Percentiles rank a stretch among this genome's conserved stretches.
Conservation (phyloP, 2,329 filamentous ascomycete species). For the Botryotinia calthae region DNA sequence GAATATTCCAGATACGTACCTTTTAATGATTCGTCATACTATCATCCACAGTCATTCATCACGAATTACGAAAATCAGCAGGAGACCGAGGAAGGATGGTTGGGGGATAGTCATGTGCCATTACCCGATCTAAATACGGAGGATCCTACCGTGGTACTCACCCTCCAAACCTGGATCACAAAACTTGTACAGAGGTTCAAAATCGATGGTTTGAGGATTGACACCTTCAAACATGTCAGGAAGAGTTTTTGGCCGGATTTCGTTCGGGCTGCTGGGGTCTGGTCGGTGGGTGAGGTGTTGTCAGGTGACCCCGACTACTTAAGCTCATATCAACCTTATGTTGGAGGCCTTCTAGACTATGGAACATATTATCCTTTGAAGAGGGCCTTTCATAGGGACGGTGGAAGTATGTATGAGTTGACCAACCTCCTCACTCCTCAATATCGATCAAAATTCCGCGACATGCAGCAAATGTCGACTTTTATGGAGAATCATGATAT, state of each 20-base stretch:
- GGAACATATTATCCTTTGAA: conserved; percentile 41
- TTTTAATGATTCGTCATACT: conserved; percentile 38
- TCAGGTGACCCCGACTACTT: conserved; percentile 41
- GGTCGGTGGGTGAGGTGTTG: conserved; percentile 59
- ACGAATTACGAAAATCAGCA: conserved; percentile 15
- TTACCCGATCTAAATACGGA: conserved; percentile 19
- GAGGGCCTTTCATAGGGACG: conserved; percentile 19
- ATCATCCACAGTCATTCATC: conserved; percentile 37
- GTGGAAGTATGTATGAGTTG: conserved; percentile 35
- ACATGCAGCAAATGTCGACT: conserved; percentile 40
- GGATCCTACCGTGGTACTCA: conserved; percentile 40
- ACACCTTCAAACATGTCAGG: conserved; percentile 47
- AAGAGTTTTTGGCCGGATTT: conserved; percentile 55
- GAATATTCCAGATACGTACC: conserved; percentile 25
- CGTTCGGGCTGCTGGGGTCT: conserved; percentile 52
- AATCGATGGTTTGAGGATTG: conserved; percentile 49
- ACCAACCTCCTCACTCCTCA: conserved; percentile 37
- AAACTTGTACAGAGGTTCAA: conserved; percentile 44
- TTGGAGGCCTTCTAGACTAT: conserved; percentile 60
- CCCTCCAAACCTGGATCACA: conserved; percentile 40
- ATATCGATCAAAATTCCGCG: conserved; percentile 43
- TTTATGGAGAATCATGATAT: conserved; percentile 47
- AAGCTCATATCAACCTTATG: conserved; percentile 47
- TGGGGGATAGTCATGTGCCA: conserved; percentile 7
- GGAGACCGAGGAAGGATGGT: conserved; percentile 19